phyloP scores from a whole-genome alignment of 2,329 filamentous ascomycete genomes.

The Pseudogymnoascus sp. region DNA sequence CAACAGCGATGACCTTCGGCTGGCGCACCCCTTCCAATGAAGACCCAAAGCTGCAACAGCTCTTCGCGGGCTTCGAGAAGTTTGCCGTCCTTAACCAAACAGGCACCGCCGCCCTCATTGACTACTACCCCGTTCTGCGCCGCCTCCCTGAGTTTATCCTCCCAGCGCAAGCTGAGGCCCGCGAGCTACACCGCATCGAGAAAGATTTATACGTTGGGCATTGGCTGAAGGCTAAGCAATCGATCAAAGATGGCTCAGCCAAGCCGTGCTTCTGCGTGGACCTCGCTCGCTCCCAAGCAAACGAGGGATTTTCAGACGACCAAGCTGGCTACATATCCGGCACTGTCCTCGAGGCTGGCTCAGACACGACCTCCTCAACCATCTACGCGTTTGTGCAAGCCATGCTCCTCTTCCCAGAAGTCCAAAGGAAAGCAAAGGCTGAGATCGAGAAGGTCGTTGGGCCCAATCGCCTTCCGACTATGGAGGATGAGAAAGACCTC shows the following conservation, averaged over 20 bases:
- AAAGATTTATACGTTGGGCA: conserved; percentile 34
- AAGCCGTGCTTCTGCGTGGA: not conserved
- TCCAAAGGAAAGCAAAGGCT: conserved; percentile 30
- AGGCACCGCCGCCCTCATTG: conserved; percentile 40
- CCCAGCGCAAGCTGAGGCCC: conserved; percentile 33
- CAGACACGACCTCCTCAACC: conserved; percentile 30
- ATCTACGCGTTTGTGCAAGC: conserved; percentile 32
- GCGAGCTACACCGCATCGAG: conserved; percentile 36
- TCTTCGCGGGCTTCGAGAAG: conserved; percentile 35
- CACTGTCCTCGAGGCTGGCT: conserved; percentile 24
- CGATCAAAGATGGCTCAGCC: conserved; percentile 13
- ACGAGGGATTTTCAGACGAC: not conserved
- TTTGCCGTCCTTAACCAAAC: conserved; percentile 37
- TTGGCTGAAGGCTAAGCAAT: conserved; percentile 34
- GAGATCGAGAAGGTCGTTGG: conserved; percentile 39
- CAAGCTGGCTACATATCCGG: conserved; percentile 13
- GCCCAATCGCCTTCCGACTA: conserved; percentile 31
- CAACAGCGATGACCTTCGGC: conserved; percentile 33
- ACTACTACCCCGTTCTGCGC: conserved; percentile 34
- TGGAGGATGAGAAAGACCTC: conserved; percentile 30
- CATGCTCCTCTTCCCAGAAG: conserved; percentile 31
- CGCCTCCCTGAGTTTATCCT: conserved; percentile 34
- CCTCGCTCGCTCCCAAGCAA: not conserved
- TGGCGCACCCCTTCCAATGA: conserved; percentile 28
- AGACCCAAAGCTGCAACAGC: conserved; percentile 29